Conservation (phyloP, 1,284 basidiomycete genomes). For the Cronartium quercuum region DNA sequence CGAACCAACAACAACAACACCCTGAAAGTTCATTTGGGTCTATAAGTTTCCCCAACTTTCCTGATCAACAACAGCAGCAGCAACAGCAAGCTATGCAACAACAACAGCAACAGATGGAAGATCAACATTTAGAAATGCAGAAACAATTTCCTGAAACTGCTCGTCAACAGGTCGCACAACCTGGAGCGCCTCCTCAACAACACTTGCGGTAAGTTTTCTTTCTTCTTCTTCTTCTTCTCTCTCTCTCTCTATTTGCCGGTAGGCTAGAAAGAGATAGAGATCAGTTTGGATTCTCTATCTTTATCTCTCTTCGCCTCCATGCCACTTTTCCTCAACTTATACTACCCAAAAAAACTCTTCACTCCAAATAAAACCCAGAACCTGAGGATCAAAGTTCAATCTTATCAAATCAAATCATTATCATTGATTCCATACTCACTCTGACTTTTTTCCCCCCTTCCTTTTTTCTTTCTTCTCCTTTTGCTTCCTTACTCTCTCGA, state of each 20-base stretch:
- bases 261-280: too few relatives aligned
- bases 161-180: slow-evolving; percentile 7
- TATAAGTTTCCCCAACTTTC: not conserved
- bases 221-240: not conserved
- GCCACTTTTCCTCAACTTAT: too few relatives aligned
- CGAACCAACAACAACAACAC: slow-evolving; percentile 32
- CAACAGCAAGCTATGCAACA: not conserved
- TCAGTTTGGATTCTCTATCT: too few relatives aligned
- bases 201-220: slow-evolving; percentile 31
- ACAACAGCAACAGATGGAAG: not conserved
- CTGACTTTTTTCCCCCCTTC: not conserved
- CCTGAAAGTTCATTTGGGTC: not conserved
- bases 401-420: not conserved
- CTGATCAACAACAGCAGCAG: not conserved
- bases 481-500: slow-evolving; percentile 4
- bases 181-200: slow-evolving; percentile 13
- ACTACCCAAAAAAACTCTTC: not conserved
- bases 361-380: not conserved
- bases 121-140: slow-evolving; percentile 24
- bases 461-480: slow-evolving; percentile 10
- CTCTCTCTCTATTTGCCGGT: not conserved
- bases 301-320: too few relatives aligned
- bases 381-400: not conserved
- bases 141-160: slow-evolving; percentile 36
- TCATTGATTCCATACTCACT: slow-evolving; percentile 1